Percentiles rank a stretch among this genome's conserved stretches.
Conservation (phyloP, 345 rosid species). For the Lumnitzera littorea region DNA sequence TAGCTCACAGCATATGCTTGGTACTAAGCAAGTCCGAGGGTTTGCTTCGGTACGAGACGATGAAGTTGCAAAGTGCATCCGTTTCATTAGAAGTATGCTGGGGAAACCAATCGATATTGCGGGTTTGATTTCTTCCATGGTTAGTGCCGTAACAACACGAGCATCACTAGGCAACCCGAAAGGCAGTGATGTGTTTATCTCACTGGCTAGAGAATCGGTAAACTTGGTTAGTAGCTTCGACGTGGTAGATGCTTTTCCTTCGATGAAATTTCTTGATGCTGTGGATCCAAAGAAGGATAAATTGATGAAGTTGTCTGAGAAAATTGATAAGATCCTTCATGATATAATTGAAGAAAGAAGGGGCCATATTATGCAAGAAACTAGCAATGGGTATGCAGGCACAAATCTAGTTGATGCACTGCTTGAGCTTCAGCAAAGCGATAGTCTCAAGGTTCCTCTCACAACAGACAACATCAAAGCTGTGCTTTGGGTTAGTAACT, state of each 20-base stretch:
- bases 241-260: conserved; percentile 1
- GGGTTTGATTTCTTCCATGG: background rate
- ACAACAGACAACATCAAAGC: background rate
- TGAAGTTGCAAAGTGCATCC: background rate
- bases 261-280: background rate
- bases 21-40: background rate
- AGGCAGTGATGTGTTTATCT: background rate
- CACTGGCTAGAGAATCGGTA: background rate
- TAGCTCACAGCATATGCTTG: background rate
- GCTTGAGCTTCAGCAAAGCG: background rate
- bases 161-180: background rate
- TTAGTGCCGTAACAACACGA: background rate
- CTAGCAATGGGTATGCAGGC: background rate
- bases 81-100: background rate
- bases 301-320: background rate
- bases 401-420: conserved; percentile 11
- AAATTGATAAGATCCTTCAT: background rate
- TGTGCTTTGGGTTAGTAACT: background rate
- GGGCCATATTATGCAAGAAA: background rate
- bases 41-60: conserved; percentile 3
- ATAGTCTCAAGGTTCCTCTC: background rate
- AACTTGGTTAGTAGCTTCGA: background rate
- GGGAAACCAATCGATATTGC: background rate
- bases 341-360: no score
- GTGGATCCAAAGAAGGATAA: conserved; percentile 6